A percentile compares a stretch with the other conserved stretches of the same genome.
Evolutionary conservation across 768 basidiomycete species (phyloP).

Genomic region (Mycena rebaudengoi): DNA sequence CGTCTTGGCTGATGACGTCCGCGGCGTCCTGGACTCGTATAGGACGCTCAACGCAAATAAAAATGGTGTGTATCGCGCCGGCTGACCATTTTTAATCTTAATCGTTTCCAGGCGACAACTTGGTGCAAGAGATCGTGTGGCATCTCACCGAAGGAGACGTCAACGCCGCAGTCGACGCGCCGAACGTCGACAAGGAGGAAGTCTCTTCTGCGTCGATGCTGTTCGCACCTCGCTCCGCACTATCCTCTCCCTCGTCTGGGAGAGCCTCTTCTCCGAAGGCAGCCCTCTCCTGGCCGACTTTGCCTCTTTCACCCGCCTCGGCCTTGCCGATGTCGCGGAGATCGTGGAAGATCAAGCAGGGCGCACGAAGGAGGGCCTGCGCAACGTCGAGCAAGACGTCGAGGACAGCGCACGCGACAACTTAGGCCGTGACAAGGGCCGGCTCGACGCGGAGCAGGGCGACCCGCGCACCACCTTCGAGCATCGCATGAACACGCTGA

Average conservation of each 20-base stretch:
- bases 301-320: conserved; percentile 67
- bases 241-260: conserved; percentile 23
- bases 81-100: neutral
- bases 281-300: conserved; percentile 64
- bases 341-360: conserved; percentile 61
- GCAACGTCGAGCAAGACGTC: conserved; percentile 64
- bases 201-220: neutral
- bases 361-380: conserved; percentile 59
- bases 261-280: conserved; percentile 57
- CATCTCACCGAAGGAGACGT: conserved; percentile 53
- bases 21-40: conserved; percentile 53
- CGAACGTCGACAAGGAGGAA: neutral
- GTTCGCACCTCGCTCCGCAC: conserved; percentile 17
- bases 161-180: neutral
- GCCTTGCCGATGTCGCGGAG: conserved; percentile 73
- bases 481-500: conserved; percentile 70
- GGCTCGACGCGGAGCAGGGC: conserved; percentile 53
- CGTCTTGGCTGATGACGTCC: conserved; percentile 44
- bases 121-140: conserved; percentile 58
- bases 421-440: conserved; percentile 59
- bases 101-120: conserved; percentile 49
- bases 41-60: conserved; percentile 50
- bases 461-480: conserved; percentile 65
- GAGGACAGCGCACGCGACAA: conserved; percentile 66
- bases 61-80: conserved; percentile 43